These are phyloP conservation scores for Malassezia obtusa DNA, from an alignment of 1,284 basidiomycete species.

Conservation along the genomic window DNA sequence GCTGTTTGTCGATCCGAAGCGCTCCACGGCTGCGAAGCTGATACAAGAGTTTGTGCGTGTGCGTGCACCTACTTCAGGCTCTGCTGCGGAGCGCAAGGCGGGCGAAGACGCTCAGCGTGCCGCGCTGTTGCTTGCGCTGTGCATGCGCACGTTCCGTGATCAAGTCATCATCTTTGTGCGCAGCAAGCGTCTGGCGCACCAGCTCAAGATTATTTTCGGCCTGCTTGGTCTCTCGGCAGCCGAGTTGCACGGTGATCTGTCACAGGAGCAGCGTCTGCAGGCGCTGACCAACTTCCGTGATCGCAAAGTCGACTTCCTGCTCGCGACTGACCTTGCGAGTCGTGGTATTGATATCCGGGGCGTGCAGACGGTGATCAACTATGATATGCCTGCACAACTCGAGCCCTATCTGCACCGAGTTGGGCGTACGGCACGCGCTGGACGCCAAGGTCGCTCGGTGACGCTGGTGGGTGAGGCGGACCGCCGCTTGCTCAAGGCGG, in stretches of 20 bases:
- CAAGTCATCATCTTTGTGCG: slow-evolving; percentile 85
- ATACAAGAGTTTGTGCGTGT: slow-evolving; percentile 70
- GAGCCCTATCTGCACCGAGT: slow-evolving; percentile 93
- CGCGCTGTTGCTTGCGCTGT: slow-evolving; percentile 70
- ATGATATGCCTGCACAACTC: slow-evolving; percentile 89
- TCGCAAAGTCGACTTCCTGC: slow-evolving; percentile 71
- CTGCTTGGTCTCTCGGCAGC: slow-evolving; percentile 76
- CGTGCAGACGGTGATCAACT: slow-evolving; percentile 89
- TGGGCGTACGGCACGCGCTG: slow-evolving; percentile 89
- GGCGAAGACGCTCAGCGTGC: slow-evolving; percentile 57
- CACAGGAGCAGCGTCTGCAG: slow-evolving; percentile 82
- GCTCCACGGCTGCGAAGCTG: slow-evolving; percentile 75
- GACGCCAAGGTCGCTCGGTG: slow-evolving; percentile 82
- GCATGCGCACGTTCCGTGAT: slow-evolving; percentile 73
- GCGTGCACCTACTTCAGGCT: slow-evolving; percentile 24
- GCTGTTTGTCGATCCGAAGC: slow-evolving; percentile 33
- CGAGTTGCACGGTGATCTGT: slow-evolving; percentile 87
- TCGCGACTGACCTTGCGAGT: slow-evolving; percentile 91
- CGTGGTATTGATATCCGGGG: slow-evolving; percentile 94
- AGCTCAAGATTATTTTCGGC: slow-evolving; percentile 85
- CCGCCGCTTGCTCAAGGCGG: slow-evolving; percentile 89
- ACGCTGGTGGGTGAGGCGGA: slow-evolving; percentile 93
- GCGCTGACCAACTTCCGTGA: slow-evolving; percentile 79
- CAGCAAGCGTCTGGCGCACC: slow-evolving; percentile 92
- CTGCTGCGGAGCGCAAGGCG: slow-evolving; percentile 53